These are phyloP conservation scores for Polymyxa betae DNA, from an alignment of 208 protist species.

Conservation along the genomic window DNA sequence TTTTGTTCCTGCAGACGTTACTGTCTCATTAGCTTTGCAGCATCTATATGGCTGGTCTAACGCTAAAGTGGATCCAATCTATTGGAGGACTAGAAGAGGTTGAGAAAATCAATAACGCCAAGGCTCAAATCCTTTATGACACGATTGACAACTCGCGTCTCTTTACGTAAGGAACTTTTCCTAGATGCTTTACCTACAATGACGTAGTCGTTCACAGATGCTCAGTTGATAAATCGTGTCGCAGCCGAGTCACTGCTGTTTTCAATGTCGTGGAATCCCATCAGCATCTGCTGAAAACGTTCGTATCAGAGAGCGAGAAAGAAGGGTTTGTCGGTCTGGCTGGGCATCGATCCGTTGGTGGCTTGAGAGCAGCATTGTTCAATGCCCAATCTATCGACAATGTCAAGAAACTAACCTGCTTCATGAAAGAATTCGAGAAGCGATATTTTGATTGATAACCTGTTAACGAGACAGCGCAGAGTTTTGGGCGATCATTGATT, in stretches of 20 bases:
- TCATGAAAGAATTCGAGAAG: constrained; percentile 32
- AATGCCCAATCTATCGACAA: not conserved
- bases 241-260: not conserved
- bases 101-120: constrained; percentile 15
- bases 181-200: not conserved
- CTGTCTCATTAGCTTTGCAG: not conserved
- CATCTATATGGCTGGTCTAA: constrained; percentile 37
- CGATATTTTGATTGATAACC: no score
- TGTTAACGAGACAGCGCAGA: no score
- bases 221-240: not conserved
- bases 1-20: not conserved
- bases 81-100: not conserved
- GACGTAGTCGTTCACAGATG: not conserved
- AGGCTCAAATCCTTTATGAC: not conserved
- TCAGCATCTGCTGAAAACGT: not conserved
- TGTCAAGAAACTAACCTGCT: not conserved
- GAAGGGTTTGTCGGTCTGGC: constrained; percentile 3
- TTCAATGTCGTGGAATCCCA: not conserved
- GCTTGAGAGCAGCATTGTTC: constrained; percentile 13
- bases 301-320: not conserved
- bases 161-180: not conserved
- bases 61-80: constrained; percentile 35
- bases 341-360: constrained; percentile 30
- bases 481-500: no score
- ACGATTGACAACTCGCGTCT: constrained; percentile 22